These are phyloP conservation scores for Chlorella sp. DNA, from an alignment of 139 green algal genomes.

Conservation along the genomic window DNA sequence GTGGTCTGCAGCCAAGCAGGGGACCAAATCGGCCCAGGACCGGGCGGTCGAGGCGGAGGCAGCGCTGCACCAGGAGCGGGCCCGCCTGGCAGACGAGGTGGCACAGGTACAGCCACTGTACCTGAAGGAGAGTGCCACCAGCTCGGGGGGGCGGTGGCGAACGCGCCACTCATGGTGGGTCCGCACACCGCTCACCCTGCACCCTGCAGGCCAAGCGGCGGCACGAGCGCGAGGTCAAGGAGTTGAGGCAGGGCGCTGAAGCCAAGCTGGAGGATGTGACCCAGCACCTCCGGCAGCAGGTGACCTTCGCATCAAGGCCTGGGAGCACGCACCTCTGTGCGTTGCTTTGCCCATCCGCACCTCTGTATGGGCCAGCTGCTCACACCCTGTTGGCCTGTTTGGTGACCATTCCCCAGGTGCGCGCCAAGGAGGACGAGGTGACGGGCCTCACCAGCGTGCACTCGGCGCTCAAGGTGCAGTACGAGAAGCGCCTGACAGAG, in stretches of 20 bases:
- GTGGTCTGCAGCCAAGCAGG: conserved; percentile 42
- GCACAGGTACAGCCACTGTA: no score
- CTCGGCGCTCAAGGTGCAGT: conserved; percentile 42
- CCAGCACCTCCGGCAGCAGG: conserved; percentile 33
- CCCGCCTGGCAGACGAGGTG: conserved; percentile 3
- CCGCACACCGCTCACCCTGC: no score
- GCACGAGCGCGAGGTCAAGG: conserved; percentile 12
- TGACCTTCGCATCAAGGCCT: conserved; percentile 3
- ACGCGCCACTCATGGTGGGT: no score
- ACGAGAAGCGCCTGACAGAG: conserved; percentile 57
- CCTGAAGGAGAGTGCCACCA: no score
- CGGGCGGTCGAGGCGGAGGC: conserved; percentile 32
- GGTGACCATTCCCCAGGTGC: conserved; percentile 53
- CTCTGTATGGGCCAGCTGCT: no score
- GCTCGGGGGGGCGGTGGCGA: no score
- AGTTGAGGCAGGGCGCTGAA: conserved; percentile 11
- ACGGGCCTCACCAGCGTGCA: conserved; percentile 60
- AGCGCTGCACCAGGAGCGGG: conserved; percentile 25
- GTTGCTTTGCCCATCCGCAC: no score
- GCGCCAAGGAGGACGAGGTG: conserved; percentile 55
- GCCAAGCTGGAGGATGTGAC: conserved; percentile 31
- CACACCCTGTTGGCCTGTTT: no score
- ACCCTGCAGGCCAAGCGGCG: no score
- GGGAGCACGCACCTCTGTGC: no score
- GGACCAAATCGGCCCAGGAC: conserved; percentile 51